Evolutionary conservation across 2,329 filamentous ascomycete species (phyloP).

Genomic region (Ophiostoma sp.): DNA sequence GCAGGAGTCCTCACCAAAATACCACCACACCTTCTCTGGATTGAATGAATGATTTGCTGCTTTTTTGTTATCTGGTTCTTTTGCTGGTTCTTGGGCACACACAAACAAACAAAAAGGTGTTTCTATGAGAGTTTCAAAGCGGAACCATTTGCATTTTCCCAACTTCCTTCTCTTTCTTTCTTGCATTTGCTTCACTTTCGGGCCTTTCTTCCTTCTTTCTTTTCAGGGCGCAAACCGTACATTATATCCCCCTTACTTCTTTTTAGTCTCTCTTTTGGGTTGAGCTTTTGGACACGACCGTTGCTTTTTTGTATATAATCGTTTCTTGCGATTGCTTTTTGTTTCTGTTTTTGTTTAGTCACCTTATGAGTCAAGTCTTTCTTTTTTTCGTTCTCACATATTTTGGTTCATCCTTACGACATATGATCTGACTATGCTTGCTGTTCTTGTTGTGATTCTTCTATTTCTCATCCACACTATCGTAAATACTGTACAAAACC

Average conservation of each 20-base stretch:
- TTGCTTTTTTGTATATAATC: slow-evolving; percentile 30
- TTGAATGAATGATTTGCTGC: neutral
- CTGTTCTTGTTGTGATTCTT: neutral
- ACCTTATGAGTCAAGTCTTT: neutral
- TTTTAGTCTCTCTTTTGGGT: slow-evolving; percentile 30
- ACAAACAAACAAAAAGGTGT: slow-evolving; percentile 1
- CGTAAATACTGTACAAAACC: slow-evolving; percentile 4
- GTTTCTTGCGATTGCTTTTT: slow-evolving; percentile 1
- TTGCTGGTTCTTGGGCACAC: neutral
- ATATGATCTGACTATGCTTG: neutral
- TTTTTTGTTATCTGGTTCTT: neutral
- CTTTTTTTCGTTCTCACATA: neutral
- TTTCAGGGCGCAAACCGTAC: neutral
- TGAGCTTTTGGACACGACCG: neutral
- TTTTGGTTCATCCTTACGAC: neutral
- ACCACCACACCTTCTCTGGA: neutral
- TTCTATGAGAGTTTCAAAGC: slow-evolving; percentile 4
- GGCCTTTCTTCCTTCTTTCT: slow-evolving; percentile 3
- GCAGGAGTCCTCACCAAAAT: neutral
- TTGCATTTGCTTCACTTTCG: slow-evolving; percentile 10
- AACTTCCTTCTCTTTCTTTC: neutral
- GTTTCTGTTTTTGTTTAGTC: slow-evolving; percentile 17
- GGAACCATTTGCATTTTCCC: neutral
- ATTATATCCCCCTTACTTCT: slow-evolving; percentile 30
- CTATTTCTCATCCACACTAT: slow-evolving; percentile 8